These are phyloP conservation scores for Leucaena leucocephala DNA, from an alignment of 306 rosid genomes.

Conservation along the genomic window DNA sequence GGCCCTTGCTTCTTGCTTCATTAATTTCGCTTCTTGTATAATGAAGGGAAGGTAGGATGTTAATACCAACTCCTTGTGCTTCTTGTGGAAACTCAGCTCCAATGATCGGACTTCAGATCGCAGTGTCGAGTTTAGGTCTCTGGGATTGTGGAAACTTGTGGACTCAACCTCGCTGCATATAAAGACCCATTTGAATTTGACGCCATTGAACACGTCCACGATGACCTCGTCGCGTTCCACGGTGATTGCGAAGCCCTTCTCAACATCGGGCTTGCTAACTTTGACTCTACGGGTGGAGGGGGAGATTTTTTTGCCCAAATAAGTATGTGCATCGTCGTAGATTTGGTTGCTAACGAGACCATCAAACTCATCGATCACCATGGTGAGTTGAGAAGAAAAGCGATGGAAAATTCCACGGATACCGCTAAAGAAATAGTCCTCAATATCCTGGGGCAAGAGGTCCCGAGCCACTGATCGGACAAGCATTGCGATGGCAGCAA, in stretches of 20 bases:
- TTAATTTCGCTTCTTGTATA: constrained; percentile 41
- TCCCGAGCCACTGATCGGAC: constrained; percentile 57
- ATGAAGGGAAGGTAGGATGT: constrained; percentile 56
- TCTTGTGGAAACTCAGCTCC: constrained; percentile 62
- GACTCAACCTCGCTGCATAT: constrained; percentile 35
- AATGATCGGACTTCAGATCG: constrained; percentile 57
- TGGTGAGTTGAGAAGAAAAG: constrained; percentile 59
- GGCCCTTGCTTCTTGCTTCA: constrained; percentile 55
- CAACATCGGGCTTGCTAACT: constrained; percentile 51
- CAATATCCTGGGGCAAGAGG: constrained; percentile 56
- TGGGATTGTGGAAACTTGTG: constrained; percentile 30
- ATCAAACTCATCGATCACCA: constrained; percentile 68
- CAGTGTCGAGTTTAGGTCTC: constrained; percentile 41
- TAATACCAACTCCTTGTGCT: constrained; percentile 56
- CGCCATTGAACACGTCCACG: constrained; percentile 53
- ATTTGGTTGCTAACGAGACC: constrained; percentile 63
- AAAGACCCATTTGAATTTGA: constrained; percentile 56
- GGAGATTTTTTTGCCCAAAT: constrained; percentile 57
- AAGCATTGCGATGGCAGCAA: constrained; percentile 62
- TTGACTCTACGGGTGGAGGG: constrained; percentile 51
- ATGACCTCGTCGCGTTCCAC: constrained; percentile 53
- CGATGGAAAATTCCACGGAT: constrained; percentile 35
- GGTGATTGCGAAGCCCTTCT: constrained; percentile 43
- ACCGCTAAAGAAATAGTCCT: constrained; percentile 32
- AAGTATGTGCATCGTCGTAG: constrained; percentile 64